Base-by-base conservation (phyloP, 1,284 basidiomycete genomes). In the Malassezia nana region DNA sequence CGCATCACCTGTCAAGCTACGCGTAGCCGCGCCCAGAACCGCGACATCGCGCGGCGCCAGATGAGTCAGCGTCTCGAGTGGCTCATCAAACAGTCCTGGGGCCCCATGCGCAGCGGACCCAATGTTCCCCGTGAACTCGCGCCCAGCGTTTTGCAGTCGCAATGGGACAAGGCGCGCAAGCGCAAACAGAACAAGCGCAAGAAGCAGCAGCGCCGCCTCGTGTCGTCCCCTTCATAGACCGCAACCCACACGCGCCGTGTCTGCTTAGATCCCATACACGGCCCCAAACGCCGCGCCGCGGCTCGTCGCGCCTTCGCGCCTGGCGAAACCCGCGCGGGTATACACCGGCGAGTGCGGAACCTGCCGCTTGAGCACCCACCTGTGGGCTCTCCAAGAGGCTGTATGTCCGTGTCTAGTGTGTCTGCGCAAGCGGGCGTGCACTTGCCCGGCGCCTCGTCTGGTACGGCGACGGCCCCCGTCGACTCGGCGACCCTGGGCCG, bases 1-100 rank as follows among this genome's bases (percentile, higher is more conserved):
- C 60, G 59, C n/a, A 46, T 72, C 40, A 64, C 58, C 6, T 68
- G 67, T 45, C 69, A 72, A 50, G 62, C 65, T 28, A 68, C 62
- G 10, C 39, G 69, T 13, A 62, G 60, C 18, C 50, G 65, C 28
- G 57, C 63, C 46, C 62, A 55, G 8, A 72, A 72, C 46, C 59
- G 67, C 25, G 55, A 63, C 32, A 38, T 64, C 2, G 69, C 69
- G 12, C 50, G 69, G 30, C 51, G 67, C 6, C 57, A 55, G 22
- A 52, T 71, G 57, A 66, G 65, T 28, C 35, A 61, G 45, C 45
- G 52, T 38, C 50, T 71, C 8, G 69, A 71, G 29, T 55, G 57
- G 41, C 50, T 66, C 15, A 52, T 68, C 24, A 58, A 55, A 40
- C 47, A 51, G 43, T 24, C 42, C 16, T 56, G 54, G 54, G 48